Conservation (phyloP, 2,329 filamentous ascomycete genomes). For the Blastomyces parvus region DNA sequence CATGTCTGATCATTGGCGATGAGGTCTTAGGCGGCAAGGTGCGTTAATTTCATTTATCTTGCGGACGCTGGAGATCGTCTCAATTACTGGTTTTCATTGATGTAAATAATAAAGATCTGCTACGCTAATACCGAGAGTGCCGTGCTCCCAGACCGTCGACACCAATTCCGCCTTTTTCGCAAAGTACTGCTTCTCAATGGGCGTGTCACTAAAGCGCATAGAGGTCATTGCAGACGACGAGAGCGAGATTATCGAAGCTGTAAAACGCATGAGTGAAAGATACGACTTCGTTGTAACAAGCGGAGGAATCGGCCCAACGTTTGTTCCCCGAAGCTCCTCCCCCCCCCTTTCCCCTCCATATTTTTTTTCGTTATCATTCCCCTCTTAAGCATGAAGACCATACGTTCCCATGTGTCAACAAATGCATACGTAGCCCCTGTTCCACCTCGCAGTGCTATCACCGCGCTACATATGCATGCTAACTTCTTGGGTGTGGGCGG, state of each 20-base stretch:
- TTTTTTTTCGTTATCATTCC: background rate
- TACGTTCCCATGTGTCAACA: background rate
- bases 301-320: conserved; percentile 93
- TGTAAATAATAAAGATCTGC: background rate
- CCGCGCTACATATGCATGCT: background rate
- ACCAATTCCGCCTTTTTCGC: conserved; percentile 58
- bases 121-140: background rate
- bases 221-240: conserved; percentile 95
- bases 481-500: background rate
- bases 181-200: conserved; percentile 56
- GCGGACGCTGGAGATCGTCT: background rate
- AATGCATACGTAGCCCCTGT: background rate
- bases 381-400: background rate
- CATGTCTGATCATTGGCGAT: conserved; percentile 92
- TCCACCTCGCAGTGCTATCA: background rate
- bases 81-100: background rate
- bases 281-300: conserved; percentile 96
- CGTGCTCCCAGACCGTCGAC: conserved; percentile 48
- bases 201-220: conserved; percentile 64
- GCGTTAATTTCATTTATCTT: conserved; percentile 20
- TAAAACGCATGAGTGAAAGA: conserved; percentile 71
- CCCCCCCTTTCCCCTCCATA: background rate
- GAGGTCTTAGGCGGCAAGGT: conserved; percentile 94
- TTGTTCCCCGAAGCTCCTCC: conserved; percentile 28
- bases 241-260: conserved; percentile 77